A percentile compares a stretch with the other conserved stretches of the same genome.
Evolutionary conservation across 139 green algal species (phyloP).

Genomic region (Diplosphaera chodatii): DNA sequence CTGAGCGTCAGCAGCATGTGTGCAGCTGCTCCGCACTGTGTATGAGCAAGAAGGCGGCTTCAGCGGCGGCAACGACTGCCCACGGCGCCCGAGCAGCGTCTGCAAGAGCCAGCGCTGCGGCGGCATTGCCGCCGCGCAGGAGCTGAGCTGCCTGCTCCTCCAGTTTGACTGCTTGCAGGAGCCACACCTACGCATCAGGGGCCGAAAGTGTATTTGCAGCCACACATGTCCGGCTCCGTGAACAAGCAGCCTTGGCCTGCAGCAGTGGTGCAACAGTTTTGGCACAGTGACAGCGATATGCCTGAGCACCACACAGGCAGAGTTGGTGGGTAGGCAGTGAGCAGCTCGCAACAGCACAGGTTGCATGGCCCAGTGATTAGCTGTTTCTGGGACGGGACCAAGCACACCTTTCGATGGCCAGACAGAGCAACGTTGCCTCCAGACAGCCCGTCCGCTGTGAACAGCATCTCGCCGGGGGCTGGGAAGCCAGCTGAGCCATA

Average conservation of each 20-base stretch:
- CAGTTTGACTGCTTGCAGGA: constrained; percentile 44
- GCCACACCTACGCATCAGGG: constrained; percentile 25
- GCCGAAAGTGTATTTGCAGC: too few relatives aligned
- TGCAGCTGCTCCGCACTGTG: constrained; percentile 15
- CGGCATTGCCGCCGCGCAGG: constrained; percentile 37
- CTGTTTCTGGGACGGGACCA: background rate
- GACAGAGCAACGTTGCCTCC: constrained; percentile 21
- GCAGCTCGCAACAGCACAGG: too few relatives aligned
- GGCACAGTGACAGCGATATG: too few relatives aligned
- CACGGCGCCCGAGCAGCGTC: constrained; percentile 24
- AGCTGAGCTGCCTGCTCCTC: constrained; percentile 62
- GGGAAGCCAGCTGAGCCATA: constrained; percentile 8
- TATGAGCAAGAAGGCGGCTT: constrained; percentile 60
- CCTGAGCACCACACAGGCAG: too few relatives aligned
- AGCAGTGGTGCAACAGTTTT: too few relatives aligned
- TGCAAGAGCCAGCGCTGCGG: constrained; percentile 34
- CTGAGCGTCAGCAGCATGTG: too few relatives aligned
- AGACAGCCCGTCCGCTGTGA: background rate
- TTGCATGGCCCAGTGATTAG: too few relatives aligned
- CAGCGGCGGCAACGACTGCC: constrained; percentile 44
- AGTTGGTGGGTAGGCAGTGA: too few relatives aligned
- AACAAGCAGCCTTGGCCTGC: too few relatives aligned
- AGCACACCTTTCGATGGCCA: constrained; percentile 14
- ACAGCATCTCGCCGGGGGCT: constrained; percentile 17
- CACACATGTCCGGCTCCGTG: too few relatives aligned